Conservation (phyloP, 2,329 filamentous ascomycete species). For the Coniochaeta ligniaria region DNA sequence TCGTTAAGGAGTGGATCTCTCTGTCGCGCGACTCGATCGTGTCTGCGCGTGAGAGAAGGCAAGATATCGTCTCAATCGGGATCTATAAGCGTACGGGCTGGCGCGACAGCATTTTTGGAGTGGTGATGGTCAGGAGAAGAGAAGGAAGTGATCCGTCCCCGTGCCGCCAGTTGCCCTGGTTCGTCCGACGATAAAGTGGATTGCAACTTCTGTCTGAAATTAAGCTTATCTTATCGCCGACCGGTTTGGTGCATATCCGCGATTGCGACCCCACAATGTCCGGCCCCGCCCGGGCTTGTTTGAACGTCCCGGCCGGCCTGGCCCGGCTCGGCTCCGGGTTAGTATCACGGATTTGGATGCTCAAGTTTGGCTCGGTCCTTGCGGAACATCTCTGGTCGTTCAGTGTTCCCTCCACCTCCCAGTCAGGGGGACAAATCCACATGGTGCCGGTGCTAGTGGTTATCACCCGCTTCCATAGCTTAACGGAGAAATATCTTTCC, state of each 20-base stretch:
- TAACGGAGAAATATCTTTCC: slow-evolving; percentile 2
- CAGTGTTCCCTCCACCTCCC: not conserved
- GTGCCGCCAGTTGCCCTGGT: not conserved
- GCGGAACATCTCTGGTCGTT: not conserved
- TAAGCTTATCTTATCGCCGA: not conserved
- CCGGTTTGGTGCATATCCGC: not conserved
- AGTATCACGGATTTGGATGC: not conserved
- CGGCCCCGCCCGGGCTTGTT: not conserved
- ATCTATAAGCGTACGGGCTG: not conserved
- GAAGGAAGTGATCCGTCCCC: not conserved
- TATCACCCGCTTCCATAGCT: not conserved
- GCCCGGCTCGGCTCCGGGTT: not conserved
- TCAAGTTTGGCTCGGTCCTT: not conserved
- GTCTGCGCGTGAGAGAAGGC: not conserved
- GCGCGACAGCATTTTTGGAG: not conserved
- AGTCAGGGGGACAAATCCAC: not conserved
- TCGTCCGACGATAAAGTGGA: not conserved
- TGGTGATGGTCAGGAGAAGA: not conserved
- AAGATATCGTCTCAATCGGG: not conserved
- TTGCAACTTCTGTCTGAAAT: not conserved
- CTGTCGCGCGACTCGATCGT: not conserved
- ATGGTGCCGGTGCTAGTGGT: not conserved
- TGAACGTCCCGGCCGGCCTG: not conserved
- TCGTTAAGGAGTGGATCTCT: not conserved
- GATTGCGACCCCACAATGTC: not conserved